These are phyloP conservation scores for Suhomyces prunicola DNA, from an alignment of 805 yeast genomes.

Conservation along the genomic window DNA sequence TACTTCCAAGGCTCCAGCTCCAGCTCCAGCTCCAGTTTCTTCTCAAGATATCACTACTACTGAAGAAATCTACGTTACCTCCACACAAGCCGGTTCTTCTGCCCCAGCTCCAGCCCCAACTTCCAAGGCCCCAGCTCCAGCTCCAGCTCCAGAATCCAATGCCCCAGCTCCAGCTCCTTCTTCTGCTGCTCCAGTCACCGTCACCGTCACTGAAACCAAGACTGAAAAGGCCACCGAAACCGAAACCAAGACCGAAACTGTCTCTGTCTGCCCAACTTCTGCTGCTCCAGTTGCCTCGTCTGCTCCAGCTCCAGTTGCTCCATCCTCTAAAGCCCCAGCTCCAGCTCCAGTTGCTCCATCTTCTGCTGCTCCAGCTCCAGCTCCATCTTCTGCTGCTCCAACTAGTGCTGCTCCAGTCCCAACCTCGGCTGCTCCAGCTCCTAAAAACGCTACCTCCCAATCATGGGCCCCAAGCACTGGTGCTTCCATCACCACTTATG, in stretches of 20 bases:
- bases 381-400: not conserved
- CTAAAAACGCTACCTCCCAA: not conserved
- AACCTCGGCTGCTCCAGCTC: constrained; percentile 4
- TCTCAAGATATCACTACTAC: not conserved
- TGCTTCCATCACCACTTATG: constrained; percentile 6
- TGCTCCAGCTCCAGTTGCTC: constrained; percentile 7
- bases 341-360: constrained; percentile 4
- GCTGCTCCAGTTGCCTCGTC: constrained; percentile 9
- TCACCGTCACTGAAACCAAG: constrained; percentile 7
- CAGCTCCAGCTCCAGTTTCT: not conserved
- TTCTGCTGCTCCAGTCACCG: constrained; percentile 11
- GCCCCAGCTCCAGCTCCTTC: constrained; percentile 2
- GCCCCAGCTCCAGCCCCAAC: constrained; percentile 8
- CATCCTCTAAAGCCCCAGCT: constrained; percentile 5
- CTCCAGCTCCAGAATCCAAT: constrained; percentile 1
- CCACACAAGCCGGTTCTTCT: constrained; percentile 1
- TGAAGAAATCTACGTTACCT: not conserved
- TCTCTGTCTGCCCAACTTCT: constrained; percentile 5
- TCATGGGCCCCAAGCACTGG: constrained; percentile 7
- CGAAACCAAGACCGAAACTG: constrained; percentile 1
- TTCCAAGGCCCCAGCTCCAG: not conserved
- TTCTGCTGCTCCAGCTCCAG: constrained; percentile 2
- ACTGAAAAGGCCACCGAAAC: not conserved
- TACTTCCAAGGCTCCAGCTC: constrained; percentile 1
- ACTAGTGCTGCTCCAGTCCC: constrained; percentile 4